Conservation (phyloP, 495 filamentous ascomycete species). For the Podospora fimiseda region DNA sequence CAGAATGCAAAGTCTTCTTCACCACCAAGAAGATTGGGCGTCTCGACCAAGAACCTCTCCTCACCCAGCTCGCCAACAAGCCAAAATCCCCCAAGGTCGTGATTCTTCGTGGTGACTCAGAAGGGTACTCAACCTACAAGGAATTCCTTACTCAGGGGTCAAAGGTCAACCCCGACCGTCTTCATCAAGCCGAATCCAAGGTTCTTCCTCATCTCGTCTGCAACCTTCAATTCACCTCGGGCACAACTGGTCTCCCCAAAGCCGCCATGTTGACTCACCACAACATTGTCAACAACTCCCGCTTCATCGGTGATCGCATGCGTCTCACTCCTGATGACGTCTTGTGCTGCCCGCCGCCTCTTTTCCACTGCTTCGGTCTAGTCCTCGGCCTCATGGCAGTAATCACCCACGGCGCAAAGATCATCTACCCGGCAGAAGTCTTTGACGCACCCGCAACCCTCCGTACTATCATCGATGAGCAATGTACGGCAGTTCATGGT, state of each 20-base stretch:
- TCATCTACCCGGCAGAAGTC: slow-evolving; percentile 58
- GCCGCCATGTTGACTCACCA: slow-evolving; percentile 70
- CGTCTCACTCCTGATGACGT: slow-evolving; percentile 54
- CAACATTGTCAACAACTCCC: slow-evolving; percentile 64
- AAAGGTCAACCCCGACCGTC: slow-evolving; percentile 28
- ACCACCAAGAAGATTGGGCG: slow-evolving; percentile 56
- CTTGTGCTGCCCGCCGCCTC: slow-evolving; percentile 63
- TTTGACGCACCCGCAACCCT: slow-evolving; percentile 57
- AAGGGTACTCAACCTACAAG: slow-evolving; percentile 46
- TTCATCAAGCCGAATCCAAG: slow-evolving; percentile 33
- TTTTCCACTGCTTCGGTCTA: slow-evolving; percentile 71
- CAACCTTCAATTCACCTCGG: slow-evolving; percentile 67
- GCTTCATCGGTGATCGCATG: slow-evolving; percentile 67
- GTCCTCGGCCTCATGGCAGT: slow-evolving; percentile 63
- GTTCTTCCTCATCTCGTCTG: slow-evolving; percentile 57
- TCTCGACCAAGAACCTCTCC: slow-evolving; percentile 47
- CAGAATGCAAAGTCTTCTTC: slow-evolving; percentile 58
- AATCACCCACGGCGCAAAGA: slow-evolving; percentile 59
- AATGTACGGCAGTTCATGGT: slow-evolving; percentile 64
- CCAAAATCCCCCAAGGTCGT: slow-evolving; percentile 39
- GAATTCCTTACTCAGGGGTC: slow-evolving; percentile 42
- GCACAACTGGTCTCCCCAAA: slow-evolving; percentile 64
- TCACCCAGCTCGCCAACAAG: slow-evolving; percentile 42
- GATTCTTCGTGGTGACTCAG: slow-evolving; percentile 47
- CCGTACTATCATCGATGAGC: slow-evolving; percentile 53